These are phyloP conservation scores for Penicillium maclennaniae DNA, from an alignment of 495 filamentous ascomycete genomes.

Conservation along the genomic window DNA sequence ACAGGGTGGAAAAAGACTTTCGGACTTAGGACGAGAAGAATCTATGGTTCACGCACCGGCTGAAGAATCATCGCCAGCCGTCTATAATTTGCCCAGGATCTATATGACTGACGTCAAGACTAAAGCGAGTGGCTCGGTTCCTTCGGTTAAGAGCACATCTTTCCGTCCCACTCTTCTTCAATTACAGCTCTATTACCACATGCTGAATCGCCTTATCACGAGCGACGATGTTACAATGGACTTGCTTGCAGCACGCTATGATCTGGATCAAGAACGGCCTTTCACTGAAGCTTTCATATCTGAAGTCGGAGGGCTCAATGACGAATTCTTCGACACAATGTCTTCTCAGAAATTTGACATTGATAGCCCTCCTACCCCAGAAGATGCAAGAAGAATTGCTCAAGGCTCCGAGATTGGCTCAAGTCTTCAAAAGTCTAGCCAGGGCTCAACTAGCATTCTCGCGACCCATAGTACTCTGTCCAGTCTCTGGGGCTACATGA, in stretches of 20 bases:
- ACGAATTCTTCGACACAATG: constrained; percentile 47
- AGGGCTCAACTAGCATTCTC: constrained; percentile 53
- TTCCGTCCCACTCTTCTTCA: constrained; percentile 78
- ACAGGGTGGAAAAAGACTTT: constrained; percentile 35
- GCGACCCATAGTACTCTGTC: constrained; percentile 56
- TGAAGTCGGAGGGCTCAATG: constrained; percentile 68
- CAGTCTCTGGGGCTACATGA: constrained; percentile 65
- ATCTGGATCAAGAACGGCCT: constrained; percentile 53
- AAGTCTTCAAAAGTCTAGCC: constrained; percentile 24
- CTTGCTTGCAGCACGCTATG: constrained; percentile 64
- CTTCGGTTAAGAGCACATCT: constrained; percentile 57
- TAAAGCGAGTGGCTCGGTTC: constrained; percentile 56
- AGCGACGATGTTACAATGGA: constrained; percentile 64
- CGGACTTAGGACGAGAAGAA: constrained; percentile 24
- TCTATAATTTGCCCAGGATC: constrained; percentile 40
- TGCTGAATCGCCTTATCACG: constrained; percentile 70
- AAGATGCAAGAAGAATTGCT: constrained; percentile 20
- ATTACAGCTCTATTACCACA: constrained; percentile 85
- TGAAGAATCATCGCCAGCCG: constrained; percentile 20
- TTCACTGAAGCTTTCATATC: constrained; percentile 81
- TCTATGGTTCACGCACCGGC: neutral
- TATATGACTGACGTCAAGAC: constrained; percentile 93
- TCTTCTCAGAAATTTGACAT: constrained; percentile 33
- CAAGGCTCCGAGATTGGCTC: constrained; percentile 2
- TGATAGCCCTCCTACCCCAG: constrained; percentile 26